Evolutionary conservation across 139 green algal species (phyloP).

Genomic region (Closterium sp.): DNA sequence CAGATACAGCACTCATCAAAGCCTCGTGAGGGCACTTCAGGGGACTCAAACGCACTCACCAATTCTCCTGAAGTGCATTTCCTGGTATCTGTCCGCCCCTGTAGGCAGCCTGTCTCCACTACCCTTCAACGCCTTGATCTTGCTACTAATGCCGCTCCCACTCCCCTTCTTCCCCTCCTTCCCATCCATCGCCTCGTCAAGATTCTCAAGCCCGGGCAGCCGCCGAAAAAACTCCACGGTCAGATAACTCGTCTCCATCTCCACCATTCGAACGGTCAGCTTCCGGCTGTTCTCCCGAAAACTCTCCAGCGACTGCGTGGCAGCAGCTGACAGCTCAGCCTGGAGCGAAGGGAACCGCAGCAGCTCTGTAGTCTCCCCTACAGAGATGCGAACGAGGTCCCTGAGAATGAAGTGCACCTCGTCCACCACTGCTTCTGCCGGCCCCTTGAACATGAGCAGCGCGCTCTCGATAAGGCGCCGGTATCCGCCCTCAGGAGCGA

Average conservation of each 20-base stretch:
- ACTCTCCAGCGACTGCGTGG: conserved; percentile 15
- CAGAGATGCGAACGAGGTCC: conserved; percentile 15
- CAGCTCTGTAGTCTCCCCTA: conserved; percentile 33
- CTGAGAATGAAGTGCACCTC: conserved; percentile 41
- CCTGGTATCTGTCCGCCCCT: conserved; percentile 15
- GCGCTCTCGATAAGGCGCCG: too few relatives aligned
- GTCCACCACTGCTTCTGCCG: too few relatives aligned
- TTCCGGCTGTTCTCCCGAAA: conserved; percentile 33
- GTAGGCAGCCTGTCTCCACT: neutral
- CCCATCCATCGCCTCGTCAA: neutral
- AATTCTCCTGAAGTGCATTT: conserved; percentile 8
- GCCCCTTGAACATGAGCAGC: too few relatives aligned
- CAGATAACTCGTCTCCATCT: conserved; percentile 52
- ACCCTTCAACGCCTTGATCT: neutral
- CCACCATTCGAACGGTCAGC: conserved; percentile 29
- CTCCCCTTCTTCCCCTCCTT: conserved; percentile 3
- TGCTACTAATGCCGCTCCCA: neutral
- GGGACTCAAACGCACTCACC: conserved; percentile 39
- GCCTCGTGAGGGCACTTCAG: too few relatives aligned
- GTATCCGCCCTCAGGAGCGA: too few relatives aligned
- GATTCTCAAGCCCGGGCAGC: conserved; percentile 14
- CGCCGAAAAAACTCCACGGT: conserved; percentile 51
- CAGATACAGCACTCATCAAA: too few relatives aligned
- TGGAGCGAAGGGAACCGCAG: conserved; percentile 36
- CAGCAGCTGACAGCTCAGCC: conserved; percentile 13